phyloP scores from a whole-genome alignment of 1,284 basidiomycete species.

The Peniophora sp. region DNA sequence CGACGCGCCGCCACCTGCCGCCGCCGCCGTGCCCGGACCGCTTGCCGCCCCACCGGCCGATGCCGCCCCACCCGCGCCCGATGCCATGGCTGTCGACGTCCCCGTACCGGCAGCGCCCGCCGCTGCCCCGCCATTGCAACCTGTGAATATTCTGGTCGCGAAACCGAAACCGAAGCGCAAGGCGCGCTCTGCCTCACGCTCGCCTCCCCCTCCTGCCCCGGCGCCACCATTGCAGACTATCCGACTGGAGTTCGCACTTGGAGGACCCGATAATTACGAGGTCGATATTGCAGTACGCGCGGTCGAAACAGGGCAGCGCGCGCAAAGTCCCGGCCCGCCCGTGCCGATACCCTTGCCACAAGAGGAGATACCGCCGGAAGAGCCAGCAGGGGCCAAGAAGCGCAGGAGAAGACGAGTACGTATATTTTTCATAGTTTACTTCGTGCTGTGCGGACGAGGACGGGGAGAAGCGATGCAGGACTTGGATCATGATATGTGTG shows the following conservation, averaged over 20 bases:
- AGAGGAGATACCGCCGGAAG: constrained; percentile 14
- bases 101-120: not conserved
- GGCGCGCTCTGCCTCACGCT: constrained; percentile 49
- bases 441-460: not conserved
- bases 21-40: not conserved
- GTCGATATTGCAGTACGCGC: constrained; percentile 56
- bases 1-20: not conserved
- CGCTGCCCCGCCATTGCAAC: not conserved
- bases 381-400: constrained; percentile 21
- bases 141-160: too few species aligned
- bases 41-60: not conserved
- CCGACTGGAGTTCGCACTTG: constrained; percentile 58
- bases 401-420: constrained; percentile 29
- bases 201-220: constrained; percentile 45
- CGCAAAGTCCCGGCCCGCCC: constrained; percentile 42
- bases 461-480: too few species aligned
- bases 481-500: not conserved
- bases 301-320: constrained; percentile 57
- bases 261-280: constrained; percentile 67
- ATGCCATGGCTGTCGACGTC: constrained; percentile 1
- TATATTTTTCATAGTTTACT: constrained; percentile 4
- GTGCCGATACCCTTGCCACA: constrained; percentile 50
- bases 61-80: constrained; percentile 1
- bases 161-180: constrained; percentile 23
- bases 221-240: constrained; percentile 56